Evolutionary conservation across 345 rosid genomes (phyloP).

Genomic region (Raphanus raphanistrum): DNA sequence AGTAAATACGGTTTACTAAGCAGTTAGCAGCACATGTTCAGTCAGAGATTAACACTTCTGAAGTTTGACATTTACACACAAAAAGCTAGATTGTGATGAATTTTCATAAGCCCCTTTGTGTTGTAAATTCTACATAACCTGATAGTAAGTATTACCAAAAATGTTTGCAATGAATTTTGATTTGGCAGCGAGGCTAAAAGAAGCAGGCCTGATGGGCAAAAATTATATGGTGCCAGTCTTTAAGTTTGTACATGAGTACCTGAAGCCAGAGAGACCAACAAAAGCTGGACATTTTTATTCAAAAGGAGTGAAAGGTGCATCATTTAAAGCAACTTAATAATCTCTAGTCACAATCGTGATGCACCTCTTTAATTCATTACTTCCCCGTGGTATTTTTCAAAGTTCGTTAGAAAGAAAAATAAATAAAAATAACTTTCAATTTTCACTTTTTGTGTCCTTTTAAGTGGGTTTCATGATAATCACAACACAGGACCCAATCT

Average conservation of each 20-base stretch:
- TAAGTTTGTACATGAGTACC: slow-evolving; percentile 30
- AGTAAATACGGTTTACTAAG: slow-evolving; percentile 7
- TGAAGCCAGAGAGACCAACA: slow-evolving; percentile 39
- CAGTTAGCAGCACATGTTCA: slow-evolving; percentile 23
- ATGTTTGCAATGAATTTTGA: background rate
- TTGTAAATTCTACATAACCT: background rate
- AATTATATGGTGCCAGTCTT: slow-evolving; percentile 27
- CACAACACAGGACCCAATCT: slow-evolving; percentile 28
- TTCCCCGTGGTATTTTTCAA: slow-evolving; percentile 20
- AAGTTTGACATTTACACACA: background rate
- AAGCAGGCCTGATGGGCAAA: slow-evolving; percentile 30
- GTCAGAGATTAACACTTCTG: background rate
- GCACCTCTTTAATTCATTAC: slow-evolving; percentile 31
- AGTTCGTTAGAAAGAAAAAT: slow-evolving; percentile 16
- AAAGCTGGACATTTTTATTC: slow-evolving; percentile 25
- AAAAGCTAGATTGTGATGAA: background rate
- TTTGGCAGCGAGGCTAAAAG: slow-evolving; percentile 15
- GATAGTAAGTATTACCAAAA: background rate
- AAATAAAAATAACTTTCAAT: background rate
- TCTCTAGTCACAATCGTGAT: slow-evolving; percentile 36
- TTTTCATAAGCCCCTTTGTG: background rate
- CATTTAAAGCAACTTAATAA: slow-evolving; percentile 42
- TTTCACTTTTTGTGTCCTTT: background rate
- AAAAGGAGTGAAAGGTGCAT: slow-evolving; percentile 16
- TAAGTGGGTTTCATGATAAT: slow-evolving; percentile 38